Base-by-base conservation (phyloP, 1,284 basidiomycete species). In the Trichosporon sp. region DNA sequence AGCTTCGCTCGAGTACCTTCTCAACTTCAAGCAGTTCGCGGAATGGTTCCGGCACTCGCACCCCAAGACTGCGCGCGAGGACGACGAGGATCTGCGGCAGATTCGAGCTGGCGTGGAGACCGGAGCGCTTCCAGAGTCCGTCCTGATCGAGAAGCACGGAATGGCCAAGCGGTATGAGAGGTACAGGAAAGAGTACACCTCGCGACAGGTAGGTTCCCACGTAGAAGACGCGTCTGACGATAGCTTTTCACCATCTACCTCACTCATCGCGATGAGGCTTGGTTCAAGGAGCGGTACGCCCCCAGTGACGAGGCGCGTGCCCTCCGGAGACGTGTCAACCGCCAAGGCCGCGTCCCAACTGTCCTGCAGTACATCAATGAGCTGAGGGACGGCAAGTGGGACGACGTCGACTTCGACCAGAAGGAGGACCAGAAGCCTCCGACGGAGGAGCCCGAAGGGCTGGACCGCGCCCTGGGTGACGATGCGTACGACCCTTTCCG, bases 221-320 rank as follows among this genome's bases (percentile, higher is more conserved):
- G 74, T 74, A 65, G 44, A 2, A 11, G n/a, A 8, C 15, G 38
- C 18, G 5, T 21, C 53, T 69, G 8, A 70, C 51, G 21, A 29
- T 69, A 84, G 81, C 77, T 95, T 76, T 92, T 92, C 85, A 90
- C 90, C 68, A 90, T 96, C 86, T 95, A 92, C 86, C 90, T 95
- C 60, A 91, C 92, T 80, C 93, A 95, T 84, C 88, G 89, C 82
- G 91, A 91, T 78, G 92, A 92, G 23, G 90, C 91, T 9, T 98
- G 95, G 95, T 97, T 96, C 85, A 88, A 89, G 70, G 95, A 98
- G 85, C 92, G 92, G 81, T 98, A 98, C 84, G 91, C 92, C 68
- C 89, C 90, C 66, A 82, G 88, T 23, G 84, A 88, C 63, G 91
- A 92, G 75, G 87, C 87, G 77, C 86, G 87, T 66, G 86, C 86